Evolutionary conservation across 2,329 filamentous ascomycete genomes (phyloP), one percentile per base, ranked within the genome.

Genomic region (Boeremia exigua): DNA sequence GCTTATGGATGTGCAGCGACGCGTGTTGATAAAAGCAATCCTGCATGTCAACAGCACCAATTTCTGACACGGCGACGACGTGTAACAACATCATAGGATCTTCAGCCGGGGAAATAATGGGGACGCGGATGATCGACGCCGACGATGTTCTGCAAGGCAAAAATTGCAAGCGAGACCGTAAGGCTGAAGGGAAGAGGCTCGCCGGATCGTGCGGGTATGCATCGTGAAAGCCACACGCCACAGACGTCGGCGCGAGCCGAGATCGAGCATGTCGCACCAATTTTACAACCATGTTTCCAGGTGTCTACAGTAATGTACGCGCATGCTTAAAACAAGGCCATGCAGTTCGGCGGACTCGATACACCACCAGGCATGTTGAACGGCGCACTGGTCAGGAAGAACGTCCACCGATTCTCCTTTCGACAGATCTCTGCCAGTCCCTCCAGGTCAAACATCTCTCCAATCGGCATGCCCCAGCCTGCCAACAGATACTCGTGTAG

Each of bases 401-500:
- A 81, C 1, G 68, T 74, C 65, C 77, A 81, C 40, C 77, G 61
- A n/a, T 67, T 58, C 58, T 72, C 56, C 58, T 67, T 71, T 54
- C 65, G 58, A 53, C 78, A 80, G 19, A 73, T 62, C 56, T 76
- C 68, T 1, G 70, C 69, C 53, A 82, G 56, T 1, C 58, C 78
- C 51, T 82, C 79, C n/a, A 88, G 70, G 48, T 71, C 69, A 38
- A 72, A 71, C 65, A 72, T 66, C 45, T 73, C 67, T 4, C 69
- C 68, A 39, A 73, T 67, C n/a, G 70, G 70, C 74, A 82, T 74
- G 0, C 82, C 82, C 81, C 81, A 84, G 0, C 80, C 80, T 0
- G 48, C 79, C 3, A 68, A 62, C 14, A 67, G 33, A 15, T 57
- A 61, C 48, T 61, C 53, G 45, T 68, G 62, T 44, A 67, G 34